phyloP scores from a whole-genome alignment of 2,329 filamentous ascomycete species.

The Phialophora chinensis region DNA sequence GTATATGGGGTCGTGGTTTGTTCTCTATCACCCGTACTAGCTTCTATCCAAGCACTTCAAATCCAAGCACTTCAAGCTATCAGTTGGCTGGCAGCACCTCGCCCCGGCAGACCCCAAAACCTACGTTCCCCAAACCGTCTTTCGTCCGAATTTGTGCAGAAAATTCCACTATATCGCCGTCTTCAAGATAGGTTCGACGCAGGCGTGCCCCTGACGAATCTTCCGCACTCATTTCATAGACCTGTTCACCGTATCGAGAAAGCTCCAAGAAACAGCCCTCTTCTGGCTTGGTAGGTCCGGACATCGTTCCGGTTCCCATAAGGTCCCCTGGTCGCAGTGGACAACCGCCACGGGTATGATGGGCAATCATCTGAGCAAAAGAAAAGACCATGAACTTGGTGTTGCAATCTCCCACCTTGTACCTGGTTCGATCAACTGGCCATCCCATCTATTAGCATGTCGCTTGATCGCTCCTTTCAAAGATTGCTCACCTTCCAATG shows the following conservation, averaged over 20 bases:
- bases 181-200: slow-evolving; percentile 71
- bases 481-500: slow-evolving; percentile 18
- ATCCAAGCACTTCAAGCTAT: not conserved
- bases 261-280: slow-evolving; percentile 75
- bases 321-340: slow-evolving; percentile 74
- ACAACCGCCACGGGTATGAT: slow-evolving; percentile 77
- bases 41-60: not conserved
- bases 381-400: slow-evolving; percentile 75
- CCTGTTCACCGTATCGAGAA: slow-evolving; percentile 48
- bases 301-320: slow-evolving; percentile 78
- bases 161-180: slow-evolving; percentile 72
- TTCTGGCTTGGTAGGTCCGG: slow-evolving; percentile 61
- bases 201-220: slow-evolving; percentile 37
- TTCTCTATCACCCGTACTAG: not conserved
- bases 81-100: slow-evolving; percentile 58
- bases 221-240: not conserved
- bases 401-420: slow-evolving; percentile 61
- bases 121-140: slow-evolving; percentile 69
- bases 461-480: too few species aligned
- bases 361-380: slow-evolving; percentile 80
- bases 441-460: not conserved
- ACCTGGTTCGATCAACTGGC: slow-evolving; percentile 11
- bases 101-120: slow-evolving; percentile 76
- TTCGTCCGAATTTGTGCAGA: slow-evolving; percentile 59
- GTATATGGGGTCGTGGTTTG: too few species aligned